Conservation (phyloP, 441 rosid genomes). For the Syzygium malaccense region DNA sequence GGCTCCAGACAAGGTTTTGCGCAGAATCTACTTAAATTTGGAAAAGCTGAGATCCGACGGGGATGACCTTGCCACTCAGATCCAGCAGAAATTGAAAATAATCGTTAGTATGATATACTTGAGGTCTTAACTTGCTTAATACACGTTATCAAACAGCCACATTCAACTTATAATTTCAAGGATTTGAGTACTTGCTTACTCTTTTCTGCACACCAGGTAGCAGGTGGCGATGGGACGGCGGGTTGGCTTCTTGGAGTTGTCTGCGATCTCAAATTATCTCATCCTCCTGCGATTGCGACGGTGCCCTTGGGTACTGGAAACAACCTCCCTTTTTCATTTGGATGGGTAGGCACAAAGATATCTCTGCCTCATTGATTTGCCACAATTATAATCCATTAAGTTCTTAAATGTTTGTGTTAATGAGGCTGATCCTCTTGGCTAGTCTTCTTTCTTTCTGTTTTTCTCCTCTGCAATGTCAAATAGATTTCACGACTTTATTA, state of each 20-base stretch:
- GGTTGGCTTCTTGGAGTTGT: constrained; percentile 96
- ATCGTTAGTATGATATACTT: constrained; percentile 38
- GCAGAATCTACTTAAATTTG: constrained; percentile 53
- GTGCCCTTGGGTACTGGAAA: constrained; percentile 93
- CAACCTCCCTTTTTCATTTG: constrained; percentile 86
- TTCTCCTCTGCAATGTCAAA: not conserved
- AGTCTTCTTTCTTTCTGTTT: not conserved
- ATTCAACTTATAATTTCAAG: not conserved
- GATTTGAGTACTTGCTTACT: not conserved
- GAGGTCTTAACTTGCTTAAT: not conserved
- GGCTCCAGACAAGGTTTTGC: constrained; percentile 55
- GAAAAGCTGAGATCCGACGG: constrained; percentile 43
- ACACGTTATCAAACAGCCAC: not conserved
- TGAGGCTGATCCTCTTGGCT: not conserved
- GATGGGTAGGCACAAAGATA: constrained; percentile 53
- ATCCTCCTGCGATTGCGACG: constrained; percentile 84
- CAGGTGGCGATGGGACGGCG: constrained; percentile 98
- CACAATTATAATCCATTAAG: not conserved
- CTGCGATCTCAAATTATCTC: constrained; percentile 69
- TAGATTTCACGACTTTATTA: not conserved
- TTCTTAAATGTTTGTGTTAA: not conserved
- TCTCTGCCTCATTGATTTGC: not conserved
- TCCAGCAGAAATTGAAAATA: constrained; percentile 45
- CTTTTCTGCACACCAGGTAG: constrained; percentile 37
- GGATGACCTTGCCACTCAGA: constrained; percentile 33